A percentile compares a stretch with the other conserved stretches of the same genome.
Evolutionary conservation across 768 basidiomycete species (phyloP).

Genomic region (Holtermannia corniformis): DNA sequence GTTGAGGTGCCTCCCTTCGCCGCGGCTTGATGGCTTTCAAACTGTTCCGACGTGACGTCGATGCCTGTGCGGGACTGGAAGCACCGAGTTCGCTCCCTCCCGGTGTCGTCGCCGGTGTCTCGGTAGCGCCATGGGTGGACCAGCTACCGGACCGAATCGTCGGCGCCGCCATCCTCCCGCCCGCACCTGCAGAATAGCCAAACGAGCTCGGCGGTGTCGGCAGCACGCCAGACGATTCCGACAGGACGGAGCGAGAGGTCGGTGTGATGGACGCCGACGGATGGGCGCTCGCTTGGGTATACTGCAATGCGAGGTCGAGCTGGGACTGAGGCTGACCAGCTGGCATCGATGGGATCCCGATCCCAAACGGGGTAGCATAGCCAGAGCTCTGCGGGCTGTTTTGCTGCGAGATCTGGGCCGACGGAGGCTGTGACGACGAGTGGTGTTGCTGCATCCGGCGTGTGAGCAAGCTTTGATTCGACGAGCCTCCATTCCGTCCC

Average conservation of each 20-base stretch:
- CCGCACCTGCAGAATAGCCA: slow-evolving; percentile 5
- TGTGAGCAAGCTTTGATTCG: slow-evolving; percentile 10
- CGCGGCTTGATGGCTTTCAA: slow-evolving; percentile 13
- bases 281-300: neutral
- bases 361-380: neutral
- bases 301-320: neutral
- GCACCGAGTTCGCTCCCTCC: slow-evolving; percentile 28
- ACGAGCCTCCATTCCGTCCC: neutral
- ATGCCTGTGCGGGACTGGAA: slow-evolving; percentile 9
- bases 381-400: neutral
- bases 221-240: slow-evolving; percentile 1
- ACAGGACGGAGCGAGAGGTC: neutral
- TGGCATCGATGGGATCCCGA: neutral
- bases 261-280: neutral
- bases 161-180: neutral
- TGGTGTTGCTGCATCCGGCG: slow-evolving; percentile 19
- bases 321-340: neutral
- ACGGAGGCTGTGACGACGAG: neutral
- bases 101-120: slow-evolving; percentile 29
- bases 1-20: slow-evolving; percentile 22
- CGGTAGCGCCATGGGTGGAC: slow-evolving; percentile 12
- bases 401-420: no score
- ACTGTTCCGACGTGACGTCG: slow-evolving; percentile 6
- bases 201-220: slow-evolving; percentile 19
- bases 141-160: slow-evolving; percentile 16